Evolutionary conservation across 208 protist genomes (phyloP).

Genomic region (Leishmania tropica): DNA sequence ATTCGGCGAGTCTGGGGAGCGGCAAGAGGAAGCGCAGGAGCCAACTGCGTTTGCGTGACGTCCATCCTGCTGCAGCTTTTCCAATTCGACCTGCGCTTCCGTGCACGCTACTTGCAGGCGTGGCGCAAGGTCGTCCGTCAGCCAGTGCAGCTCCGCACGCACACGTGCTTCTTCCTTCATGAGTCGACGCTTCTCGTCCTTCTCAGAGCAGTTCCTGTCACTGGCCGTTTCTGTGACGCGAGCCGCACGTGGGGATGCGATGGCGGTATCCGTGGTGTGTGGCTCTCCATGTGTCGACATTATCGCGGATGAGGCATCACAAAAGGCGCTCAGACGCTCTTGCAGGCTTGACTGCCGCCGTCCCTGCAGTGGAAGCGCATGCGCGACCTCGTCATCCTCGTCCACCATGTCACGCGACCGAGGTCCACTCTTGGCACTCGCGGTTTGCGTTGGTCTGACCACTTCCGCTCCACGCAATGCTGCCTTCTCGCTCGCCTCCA

Average conservation of each 20-base stretch:
- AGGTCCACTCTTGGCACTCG: not conserved
- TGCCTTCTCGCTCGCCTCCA: not conserved
- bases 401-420: not conserved
- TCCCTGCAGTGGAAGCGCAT: conserved; percentile 8
- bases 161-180: conserved; percentile 15
- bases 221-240: not conserved
- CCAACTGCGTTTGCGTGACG: not conserved
- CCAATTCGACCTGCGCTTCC: not conserved
- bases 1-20: not conserved
- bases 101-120: not conserved
- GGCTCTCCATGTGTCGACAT: not conserved
- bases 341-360: conserved; percentile 13
- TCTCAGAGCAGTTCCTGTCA: not conserved
- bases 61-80: not conserved
- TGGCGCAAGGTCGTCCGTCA: conserved; percentile 8
- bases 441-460: not conserved
- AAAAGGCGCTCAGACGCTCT: not conserved
- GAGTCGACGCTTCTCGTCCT: conserved; percentile 7
- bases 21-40: not conserved
- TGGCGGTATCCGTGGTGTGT: not conserved
- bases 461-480: not conserved
- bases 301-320: not conserved
- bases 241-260: not conserved
- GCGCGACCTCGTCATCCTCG: not conserved
- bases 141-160: conserved; percentile 21